Percentiles rank a stretch among this genome's conserved stretches.
Conservation (phyloP, 306 rosid species). For the Benincasa hispida region DNA sequence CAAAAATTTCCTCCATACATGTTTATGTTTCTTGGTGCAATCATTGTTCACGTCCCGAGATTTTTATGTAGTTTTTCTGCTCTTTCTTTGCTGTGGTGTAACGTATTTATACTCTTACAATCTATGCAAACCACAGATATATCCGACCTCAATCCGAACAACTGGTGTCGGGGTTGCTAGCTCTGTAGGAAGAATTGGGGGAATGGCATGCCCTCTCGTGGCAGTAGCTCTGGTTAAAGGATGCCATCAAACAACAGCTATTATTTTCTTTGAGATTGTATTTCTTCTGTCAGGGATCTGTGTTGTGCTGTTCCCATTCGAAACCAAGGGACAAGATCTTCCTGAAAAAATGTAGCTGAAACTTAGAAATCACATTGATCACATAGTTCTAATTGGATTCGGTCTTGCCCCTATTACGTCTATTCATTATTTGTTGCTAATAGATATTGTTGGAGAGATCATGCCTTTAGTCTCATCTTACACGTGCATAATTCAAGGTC, state of each 20-base stretch:
- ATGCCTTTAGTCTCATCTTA: background rate
- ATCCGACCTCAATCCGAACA: constrained; percentile 82
- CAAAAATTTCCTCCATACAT: background rate
- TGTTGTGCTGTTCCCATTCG: constrained; percentile 66
- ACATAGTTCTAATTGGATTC: background rate
- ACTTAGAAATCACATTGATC: background rate
- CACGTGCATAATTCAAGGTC: background rate
- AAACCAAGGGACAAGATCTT: constrained; percentile 76
- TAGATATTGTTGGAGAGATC: background rate
- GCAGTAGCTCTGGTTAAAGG: constrained; percentile 75
- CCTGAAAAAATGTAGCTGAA: constrained; percentile 28
- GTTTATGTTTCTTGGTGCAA: background rate
- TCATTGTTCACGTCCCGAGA: background rate
- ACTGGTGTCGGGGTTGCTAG: constrained; percentile 93
- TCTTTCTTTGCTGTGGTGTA: background rate
- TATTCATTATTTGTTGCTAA: background rate
- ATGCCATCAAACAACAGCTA: constrained; percentile 73
- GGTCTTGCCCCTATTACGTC: background rate
- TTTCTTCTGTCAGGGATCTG: constrained; percentile 67
- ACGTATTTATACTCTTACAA: background rate
- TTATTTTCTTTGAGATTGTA: constrained; percentile 60
- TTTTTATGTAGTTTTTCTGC: background rate
- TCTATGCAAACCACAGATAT: constrained; percentile 36
- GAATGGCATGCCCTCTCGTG: constrained; percentile 82
- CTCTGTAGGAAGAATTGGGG: constrained; percentile 82